Conservation (phyloP, 2,329 filamentous ascomycete genomes). For the Colletotrichum lini region DNA sequence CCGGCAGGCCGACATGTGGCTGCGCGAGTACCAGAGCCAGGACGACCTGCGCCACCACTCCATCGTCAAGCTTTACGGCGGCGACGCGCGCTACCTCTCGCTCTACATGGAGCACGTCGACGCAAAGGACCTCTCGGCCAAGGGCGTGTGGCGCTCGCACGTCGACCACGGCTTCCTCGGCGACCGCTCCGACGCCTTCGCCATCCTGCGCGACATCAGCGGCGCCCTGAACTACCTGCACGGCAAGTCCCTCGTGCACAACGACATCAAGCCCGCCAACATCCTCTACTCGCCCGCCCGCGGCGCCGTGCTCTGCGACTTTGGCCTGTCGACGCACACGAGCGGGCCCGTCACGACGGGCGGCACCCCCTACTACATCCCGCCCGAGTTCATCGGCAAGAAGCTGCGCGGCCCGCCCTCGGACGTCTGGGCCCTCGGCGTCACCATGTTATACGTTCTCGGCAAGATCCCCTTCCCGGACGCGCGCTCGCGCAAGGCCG, state of each 20-base stretch:
- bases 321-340: constrained; percentile 68
- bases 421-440: constrained; percentile 72
- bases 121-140: constrained; percentile 66
- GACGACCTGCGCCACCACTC: constrained; percentile 69
- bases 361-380: constrained; percentile 74
- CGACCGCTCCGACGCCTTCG: constrained; percentile 62
- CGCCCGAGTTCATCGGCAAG: constrained; percentile 71
- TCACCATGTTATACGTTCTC: constrained; percentile 73
- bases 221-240: constrained; percentile 71
- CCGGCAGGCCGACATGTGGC: constrained; percentile 72
- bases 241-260: constrained; percentile 67
- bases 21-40: constrained; percentile 70
- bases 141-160: constrained; percentile 64
- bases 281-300: constrained; percentile 72
- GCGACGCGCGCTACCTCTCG: constrained; percentile 72
- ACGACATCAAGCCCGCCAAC: constrained; percentile 75
- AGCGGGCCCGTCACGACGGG: constrained; percentile 64
- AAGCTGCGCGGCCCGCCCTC: constrained; percentile 68
- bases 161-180: constrained; percentile 66
- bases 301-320: constrained; percentile 73
- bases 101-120: constrained; percentile 75
- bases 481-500: constrained; percentile 59
- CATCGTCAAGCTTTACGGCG: constrained; percentile 71
- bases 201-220: constrained; percentile 69
- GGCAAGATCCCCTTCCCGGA: constrained; percentile 70